Evolutionary conservation across 164 flowering plant species (phyloP), one percentile per base, ranked within the genome.

Genomic region (Stephania japonica): DNA sequence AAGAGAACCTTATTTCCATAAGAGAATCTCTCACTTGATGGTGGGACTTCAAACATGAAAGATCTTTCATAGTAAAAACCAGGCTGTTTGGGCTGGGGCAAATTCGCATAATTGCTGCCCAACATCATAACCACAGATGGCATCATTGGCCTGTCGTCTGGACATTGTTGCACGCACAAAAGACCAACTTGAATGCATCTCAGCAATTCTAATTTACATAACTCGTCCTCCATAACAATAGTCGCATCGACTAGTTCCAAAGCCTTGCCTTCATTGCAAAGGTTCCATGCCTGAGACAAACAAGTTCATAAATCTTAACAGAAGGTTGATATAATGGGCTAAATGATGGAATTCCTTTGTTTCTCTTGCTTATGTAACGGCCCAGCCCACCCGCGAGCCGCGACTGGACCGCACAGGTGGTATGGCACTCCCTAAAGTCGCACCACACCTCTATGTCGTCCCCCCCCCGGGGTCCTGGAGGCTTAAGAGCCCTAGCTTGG

Each of bases 91-190:
- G 81, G 81, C 23, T 25, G 49, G 13, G 78, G 69, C 19, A 78
- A 62, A 5, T 53, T 41, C 11, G 44, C 64, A 61, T 16, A 66
- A 13, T 69, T 72, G 61, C 74, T 62, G 16, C 69, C 65, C 5
- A 79, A 71, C 81, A 79, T 79, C 18, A 61, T 42, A 9, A 79
- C 23, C 62, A 73, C 76, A 41, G 42, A 47, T 16, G 78, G 64
- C 69, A 79, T 73, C 24, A 7, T 70, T 43, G 81, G 81, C 25
- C 78, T 50, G 14, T 73, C 70, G 10, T 50, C 25, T 70, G 76
- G 50, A 9, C 12, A 8, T 56, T 73, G 69, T 67, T 79, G 79
- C 24, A 79, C 81, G 67, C 81, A 79, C n/a, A 79, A 41, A 13
- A 76, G 64, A 14, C 76, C 79, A 2, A 76, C 70, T 47, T 79